These are phyloP conservation scores for Mayamaea pseudoterrestris DNA, from an alignment of 108 stramenopile genomes.

Conservation along the genomic window DNA sequence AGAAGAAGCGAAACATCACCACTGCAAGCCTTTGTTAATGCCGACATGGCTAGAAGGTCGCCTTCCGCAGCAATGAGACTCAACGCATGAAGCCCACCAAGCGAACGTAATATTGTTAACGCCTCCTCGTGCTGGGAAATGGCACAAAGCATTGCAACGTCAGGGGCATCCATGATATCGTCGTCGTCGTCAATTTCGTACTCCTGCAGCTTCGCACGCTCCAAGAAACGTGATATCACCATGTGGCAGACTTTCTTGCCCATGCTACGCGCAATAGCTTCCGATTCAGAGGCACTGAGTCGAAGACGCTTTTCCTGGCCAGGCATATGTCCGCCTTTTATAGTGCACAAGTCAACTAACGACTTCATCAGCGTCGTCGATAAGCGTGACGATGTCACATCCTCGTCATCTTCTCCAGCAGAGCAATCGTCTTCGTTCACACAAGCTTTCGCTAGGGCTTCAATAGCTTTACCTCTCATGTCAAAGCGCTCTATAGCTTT, in stretches of 20 bases:
- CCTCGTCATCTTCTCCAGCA: conserved; percentile 42
- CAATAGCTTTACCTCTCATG: conserved; percentile 46
- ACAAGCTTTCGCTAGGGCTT: conserved; percentile 55
- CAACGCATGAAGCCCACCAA: conserved; percentile 65
- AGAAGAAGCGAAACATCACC: conserved; percentile 39
- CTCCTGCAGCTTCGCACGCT: conserved; percentile 40
- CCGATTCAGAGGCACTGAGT: conserved; percentile 34
- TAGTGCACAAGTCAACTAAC: conserved; percentile 39
- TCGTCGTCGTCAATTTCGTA: conserved; percentile 41
- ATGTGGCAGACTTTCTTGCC: conserved; percentile 60
- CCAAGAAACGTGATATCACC: conserved; percentile 59
- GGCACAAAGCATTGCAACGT: conserved; percentile 62
- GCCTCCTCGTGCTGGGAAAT: conserved; percentile 54
- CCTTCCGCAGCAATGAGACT: conserved; percentile 71
- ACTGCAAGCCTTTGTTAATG: conserved; percentile 47
- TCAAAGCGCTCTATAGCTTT: conserved; percentile 18
- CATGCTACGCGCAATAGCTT: conserved; percentile 39
- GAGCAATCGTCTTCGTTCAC: conserved; percentile 33
- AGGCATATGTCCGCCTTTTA: conserved; percentile 5
- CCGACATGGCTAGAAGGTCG: conserved; percentile 39
- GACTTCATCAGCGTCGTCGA: conserved; percentile 47
- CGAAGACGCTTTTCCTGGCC: conserved; percentile 9
- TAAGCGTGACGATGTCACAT: conserved; percentile 27
- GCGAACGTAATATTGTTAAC: conserved; percentile 32
- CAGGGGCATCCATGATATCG: conserved; percentile 52